Evolutionary conservation across 176 grass and related monocot genomes (phyloP).

Genomic region (Juncus effusus): DNA sequence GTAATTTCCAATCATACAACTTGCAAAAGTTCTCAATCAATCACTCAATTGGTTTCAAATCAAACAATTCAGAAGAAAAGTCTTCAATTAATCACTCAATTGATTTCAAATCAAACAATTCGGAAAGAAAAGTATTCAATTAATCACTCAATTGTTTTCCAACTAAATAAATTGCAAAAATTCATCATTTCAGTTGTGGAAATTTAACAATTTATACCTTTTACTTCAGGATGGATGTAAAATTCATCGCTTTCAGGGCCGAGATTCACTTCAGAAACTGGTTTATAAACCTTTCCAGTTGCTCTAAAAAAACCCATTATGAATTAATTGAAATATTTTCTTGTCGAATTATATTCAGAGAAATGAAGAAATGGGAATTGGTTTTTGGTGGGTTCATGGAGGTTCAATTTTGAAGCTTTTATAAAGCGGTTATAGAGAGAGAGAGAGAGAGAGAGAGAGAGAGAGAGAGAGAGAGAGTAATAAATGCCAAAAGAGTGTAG

Average conservation of each 20-base stretch:
- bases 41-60: not conserved
- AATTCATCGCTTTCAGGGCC: slow-evolving; percentile 54
- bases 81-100: not conserved
- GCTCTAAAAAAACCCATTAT: slow-evolving; percentile 55
- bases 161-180: too few relatives aligned
- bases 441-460: not conserved
- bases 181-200: not conserved
- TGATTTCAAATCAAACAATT: not conserved
- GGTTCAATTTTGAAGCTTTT: slow-evolving; percentile 33
- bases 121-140: too few relatives aligned
- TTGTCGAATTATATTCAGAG: slow-evolving; percentile 11
- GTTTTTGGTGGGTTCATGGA: slow-evolving; percentile 8
- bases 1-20: not conserved
- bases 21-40: not conserved
- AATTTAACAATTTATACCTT: slow-evolving; percentile 32
- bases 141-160: too few relatives aligned
- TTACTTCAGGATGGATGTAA: slow-evolving; percentile 70
- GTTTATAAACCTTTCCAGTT: slow-evolving; percentile 62
- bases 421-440: slow-evolving; percentile 28
- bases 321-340: not conserved
- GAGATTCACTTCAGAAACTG: slow-evolving; percentile 54
- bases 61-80: not conserved
- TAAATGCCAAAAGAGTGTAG: slow-evolving; percentile 23
- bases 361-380: not conserved
- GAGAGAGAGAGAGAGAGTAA: slow-evolving; percentile 19